Conservation (phyloP, 2,329 filamentous ascomycete species). For the Cercospora zeae-maydis region DNA sequence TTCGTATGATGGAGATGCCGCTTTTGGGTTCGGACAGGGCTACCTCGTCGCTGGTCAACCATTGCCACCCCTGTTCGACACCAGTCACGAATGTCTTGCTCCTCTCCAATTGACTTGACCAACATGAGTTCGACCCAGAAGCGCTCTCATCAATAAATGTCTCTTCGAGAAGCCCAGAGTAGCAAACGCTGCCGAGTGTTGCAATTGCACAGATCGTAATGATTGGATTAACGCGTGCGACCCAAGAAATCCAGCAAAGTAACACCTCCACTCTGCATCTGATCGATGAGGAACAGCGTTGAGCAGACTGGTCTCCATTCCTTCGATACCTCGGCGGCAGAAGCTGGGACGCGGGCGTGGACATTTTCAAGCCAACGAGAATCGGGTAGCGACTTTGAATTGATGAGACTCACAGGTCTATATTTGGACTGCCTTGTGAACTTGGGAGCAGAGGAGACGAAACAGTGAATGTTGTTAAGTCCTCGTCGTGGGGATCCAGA, state of each 20-base stretch:
- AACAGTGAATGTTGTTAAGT: too few relatives aligned
- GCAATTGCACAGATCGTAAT: neutral
- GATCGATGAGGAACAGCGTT: neutral
- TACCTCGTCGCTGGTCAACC: neutral
- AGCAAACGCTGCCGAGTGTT: neutral
- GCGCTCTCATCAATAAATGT: neutral
- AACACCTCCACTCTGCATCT: neutral
- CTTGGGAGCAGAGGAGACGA: neutral
- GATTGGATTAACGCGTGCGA: neutral
- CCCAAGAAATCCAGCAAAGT: neutral
- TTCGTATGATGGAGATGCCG: neutral
- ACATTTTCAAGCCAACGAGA: neutral
- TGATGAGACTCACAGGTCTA: too few relatives aligned
- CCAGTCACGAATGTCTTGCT: neutral
- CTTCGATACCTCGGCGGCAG: neutral
- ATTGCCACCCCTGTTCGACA: neutral
- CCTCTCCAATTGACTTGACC: neutral
- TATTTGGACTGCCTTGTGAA: neutral
- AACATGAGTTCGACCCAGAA: neutral
- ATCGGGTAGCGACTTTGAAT: neutral
- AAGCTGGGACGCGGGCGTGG: neutral
- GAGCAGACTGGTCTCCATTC: neutral
- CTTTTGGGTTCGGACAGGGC: neutral
- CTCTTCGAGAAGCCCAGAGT: neutral
- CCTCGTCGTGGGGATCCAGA: too few relatives aligned